These are phyloP conservation scores for Podaxis mareebaensis DNA, from an alignment of 768 basidiomycete species.

Conservation along the genomic window DNA sequence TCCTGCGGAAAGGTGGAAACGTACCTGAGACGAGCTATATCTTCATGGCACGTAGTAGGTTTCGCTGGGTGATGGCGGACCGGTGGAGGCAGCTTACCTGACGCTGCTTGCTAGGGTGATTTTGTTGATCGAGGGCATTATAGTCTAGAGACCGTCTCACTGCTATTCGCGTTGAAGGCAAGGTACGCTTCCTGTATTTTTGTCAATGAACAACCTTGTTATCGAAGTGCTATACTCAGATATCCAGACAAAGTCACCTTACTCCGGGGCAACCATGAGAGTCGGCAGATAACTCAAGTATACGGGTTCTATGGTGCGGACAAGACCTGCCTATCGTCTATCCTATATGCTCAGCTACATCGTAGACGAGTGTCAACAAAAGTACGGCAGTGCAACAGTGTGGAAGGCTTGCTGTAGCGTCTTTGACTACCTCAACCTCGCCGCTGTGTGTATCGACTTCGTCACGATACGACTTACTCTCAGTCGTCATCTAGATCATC, in stretches of 20 bases:
- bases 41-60: constrained; percentile 82
- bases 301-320: constrained; percentile 95
- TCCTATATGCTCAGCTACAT: constrained; percentile 4
- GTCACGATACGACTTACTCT: neutral
- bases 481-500: constrained; percentile 68
- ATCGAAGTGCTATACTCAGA: constrained; percentile 37
- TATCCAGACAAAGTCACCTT: constrained; percentile 93
- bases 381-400: constrained; percentile 92
- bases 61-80: constrained; percentile 25
- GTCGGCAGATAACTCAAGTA: constrained; percentile 95
- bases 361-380: constrained; percentile 94
- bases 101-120: constrained; percentile 66
- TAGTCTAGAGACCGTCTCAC: constrained; percentile 91
- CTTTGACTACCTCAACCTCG: constrained; percentile 94
- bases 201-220: constrained; percentile 3
- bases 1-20: constrained; percentile 82
- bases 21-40: constrained; percentile 91
- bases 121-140: constrained; percentile 98
- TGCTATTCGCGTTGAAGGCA: constrained; percentile 87
- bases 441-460: constrained; percentile 61
- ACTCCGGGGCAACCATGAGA: constrained; percentile 94
- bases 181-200: constrained; percentile 45
- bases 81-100: constrained; percentile 25
- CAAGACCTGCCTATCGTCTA: neutral
- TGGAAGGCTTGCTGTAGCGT: constrained; percentile 98